Evolutionary conservation across 345 rosid species (phyloP).

Genomic region (Gossypium stocksii): DNA sequence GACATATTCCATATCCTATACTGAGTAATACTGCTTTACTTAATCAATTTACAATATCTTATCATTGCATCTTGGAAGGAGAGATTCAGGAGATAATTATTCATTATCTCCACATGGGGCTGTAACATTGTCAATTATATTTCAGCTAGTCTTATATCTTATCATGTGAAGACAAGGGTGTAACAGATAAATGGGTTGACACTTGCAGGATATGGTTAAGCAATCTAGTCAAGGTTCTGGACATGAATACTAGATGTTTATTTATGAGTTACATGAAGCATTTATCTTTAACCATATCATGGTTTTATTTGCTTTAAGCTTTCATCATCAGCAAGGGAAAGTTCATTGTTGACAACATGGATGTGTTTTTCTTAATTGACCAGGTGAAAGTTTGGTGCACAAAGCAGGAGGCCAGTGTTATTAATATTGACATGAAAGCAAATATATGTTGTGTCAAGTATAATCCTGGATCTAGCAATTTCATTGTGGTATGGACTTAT

Average conservation of each 20-base stretch:
- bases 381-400: constrained; percentile 99
- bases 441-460: constrained; percentile 97
- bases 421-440: constrained; percentile 96
- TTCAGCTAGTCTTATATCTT: background rate
- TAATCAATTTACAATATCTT: constrained; percentile 10
- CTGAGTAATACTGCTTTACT: constrained; percentile 5
- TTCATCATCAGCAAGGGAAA: background rate
- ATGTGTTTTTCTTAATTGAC: constrained; percentile 20
- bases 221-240: constrained; percentile 5
- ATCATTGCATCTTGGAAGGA: constrained; percentile 4
- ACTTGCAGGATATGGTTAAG: background rate
- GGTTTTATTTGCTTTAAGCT: background rate
- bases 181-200: background rate
- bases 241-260: background rate
- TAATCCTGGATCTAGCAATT: constrained; percentile 95
- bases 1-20: constrained; percentile 10
- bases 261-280: background rate
- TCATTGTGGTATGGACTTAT: constrained; percentile 66
- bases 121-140: background rate
- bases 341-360: background rate
- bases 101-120: background rate
- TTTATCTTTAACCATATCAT: background rate
- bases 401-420: constrained; percentile 87
- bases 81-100: background rate
- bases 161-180: background rate